These are phyloP conservation scores for Alnus rubra DNA, from an alignment of 306 rosid species.

Conservation along the genomic window DNA sequence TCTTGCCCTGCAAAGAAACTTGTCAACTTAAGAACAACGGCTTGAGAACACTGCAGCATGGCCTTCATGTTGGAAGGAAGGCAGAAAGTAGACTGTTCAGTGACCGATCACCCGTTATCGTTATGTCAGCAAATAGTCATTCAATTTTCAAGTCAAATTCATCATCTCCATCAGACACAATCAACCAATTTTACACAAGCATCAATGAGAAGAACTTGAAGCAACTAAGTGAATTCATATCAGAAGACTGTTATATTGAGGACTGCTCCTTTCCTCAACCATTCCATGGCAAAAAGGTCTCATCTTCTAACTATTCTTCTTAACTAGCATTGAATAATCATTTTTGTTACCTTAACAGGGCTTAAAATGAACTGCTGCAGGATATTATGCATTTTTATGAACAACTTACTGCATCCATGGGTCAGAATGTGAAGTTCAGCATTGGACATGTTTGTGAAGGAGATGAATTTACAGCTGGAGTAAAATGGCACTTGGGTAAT, in stretches of 20 bases:
- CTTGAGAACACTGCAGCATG: constrained; percentile 10
- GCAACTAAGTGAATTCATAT: constrained; percentile 47
- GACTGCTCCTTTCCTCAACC: constrained; percentile 63
- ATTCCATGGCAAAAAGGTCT: constrained; percentile 69
- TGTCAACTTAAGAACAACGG: constrained; percentile 28
- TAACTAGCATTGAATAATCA: not conserved
- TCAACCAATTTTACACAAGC: constrained; percentile 52
- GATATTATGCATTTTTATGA: constrained; percentile 57
- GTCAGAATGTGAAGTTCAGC: constrained; percentile 63
- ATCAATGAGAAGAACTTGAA: constrained; percentile 57
- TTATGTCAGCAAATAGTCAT: constrained; percentile 23
- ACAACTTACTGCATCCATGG: constrained; percentile 65
- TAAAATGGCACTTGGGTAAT: constrained; percentile 76
- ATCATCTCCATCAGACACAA: constrained; percentile 43
- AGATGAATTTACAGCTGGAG: constrained; percentile 53
- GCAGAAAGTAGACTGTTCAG: constrained; percentile 14
- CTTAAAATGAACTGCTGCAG: constrained; percentile 34
- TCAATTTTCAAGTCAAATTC: constrained; percentile 9
- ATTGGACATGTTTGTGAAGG: constrained; percentile 52
- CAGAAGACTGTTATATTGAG: constrained; percentile 54
- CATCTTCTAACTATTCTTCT: constrained; percentile 16
- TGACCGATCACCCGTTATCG: not conserved
- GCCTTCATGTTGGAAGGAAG: constrained; percentile 19
- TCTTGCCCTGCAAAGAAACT: constrained; percentile 23
- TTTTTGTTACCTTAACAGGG: not conserved